A percentile compares a stretch with the other conserved stretches of the same genome.
These are phyloP conservation scores for Trichophaea hybrida DNA, from an alignment of 2,329 filamentous ascomycete genomes.

Conservation along the genomic window DNA sequence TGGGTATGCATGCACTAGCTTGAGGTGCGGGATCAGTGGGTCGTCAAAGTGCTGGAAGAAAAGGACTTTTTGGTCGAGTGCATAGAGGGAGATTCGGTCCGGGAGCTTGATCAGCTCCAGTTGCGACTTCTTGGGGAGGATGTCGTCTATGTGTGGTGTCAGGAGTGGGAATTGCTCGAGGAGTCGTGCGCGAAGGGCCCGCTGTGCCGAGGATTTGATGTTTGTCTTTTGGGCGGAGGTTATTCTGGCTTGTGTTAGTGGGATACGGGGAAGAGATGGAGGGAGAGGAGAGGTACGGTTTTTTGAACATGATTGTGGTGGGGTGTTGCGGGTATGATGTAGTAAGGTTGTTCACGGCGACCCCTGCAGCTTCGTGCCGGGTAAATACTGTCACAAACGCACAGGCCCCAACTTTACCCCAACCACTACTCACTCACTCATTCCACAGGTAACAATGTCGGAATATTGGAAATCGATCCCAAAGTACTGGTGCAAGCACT, in stretches of 20 bases:
- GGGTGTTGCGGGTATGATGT: background rate
- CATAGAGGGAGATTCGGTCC: conserved; percentile 79
- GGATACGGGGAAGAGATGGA: background rate
- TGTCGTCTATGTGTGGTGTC: conserved; percentile 75
- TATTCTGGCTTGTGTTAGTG: conserved; percentile 43
- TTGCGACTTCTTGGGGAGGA: conserved; percentile 87
- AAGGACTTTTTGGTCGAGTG: conserved; percentile 59
- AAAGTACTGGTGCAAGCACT: conserved; percentile 98
- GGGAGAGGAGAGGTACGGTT: conserved; percentile 50
- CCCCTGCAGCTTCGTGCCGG: background rate
- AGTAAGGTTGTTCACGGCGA: background rate
- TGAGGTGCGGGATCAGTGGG: conserved; percentile 72
- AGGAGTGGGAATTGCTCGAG: conserved; percentile 75
- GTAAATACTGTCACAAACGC: background rate
- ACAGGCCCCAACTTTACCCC: background rate
- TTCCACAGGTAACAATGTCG: conserved; percentile 46
- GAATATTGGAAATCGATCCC: conserved; percentile 99
- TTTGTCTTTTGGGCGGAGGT: conserved; percentile 71
- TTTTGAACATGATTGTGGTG: conserved; percentile 65
- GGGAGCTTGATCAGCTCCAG: conserved; percentile 77
- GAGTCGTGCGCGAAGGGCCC: conserved; percentile 67
- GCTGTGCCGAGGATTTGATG: conserved; percentile 92
- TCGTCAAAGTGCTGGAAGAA: conserved; percentile 81
- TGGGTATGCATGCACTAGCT: conserved; percentile 69
- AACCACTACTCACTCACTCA: background rate